A percentile compares a stretch with the other conserved stretches of the same genome.
Evolutionary conservation across 805 yeast genomes (phyloP).

Genomic region (Hanseniaspora mollemarum): DNA sequence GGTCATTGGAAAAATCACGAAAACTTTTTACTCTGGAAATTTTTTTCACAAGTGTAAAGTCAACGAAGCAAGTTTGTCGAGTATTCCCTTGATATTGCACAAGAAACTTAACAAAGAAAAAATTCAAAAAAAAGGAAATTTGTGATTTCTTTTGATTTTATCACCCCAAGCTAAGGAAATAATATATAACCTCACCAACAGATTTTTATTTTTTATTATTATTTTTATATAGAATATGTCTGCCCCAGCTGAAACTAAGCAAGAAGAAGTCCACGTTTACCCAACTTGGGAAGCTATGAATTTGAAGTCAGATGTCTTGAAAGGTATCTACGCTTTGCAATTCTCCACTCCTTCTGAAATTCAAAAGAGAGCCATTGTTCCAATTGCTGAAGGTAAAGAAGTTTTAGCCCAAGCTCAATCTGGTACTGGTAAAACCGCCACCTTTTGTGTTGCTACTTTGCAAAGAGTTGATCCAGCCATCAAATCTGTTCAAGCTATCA

Average conservation of each 20-base stretch:
- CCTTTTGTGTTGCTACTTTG: conserved; percentile 77
- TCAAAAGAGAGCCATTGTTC: conserved; percentile 94
- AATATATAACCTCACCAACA: not conserved
- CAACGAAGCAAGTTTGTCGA: too few relatives aligned
- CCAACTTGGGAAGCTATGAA: conserved; percentile 64
- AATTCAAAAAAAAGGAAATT: not conserved
- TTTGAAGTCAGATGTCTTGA: conserved; percentile 49
- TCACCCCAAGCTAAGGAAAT: not conserved
- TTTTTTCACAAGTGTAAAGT: too few relatives aligned
- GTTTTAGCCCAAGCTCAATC: conserved; percentile 98
- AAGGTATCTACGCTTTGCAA: conserved; percentile 77
- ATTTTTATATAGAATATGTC: conserved; percentile 24
- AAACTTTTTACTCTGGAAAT: too few relatives aligned
- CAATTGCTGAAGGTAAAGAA: conserved; percentile 87
- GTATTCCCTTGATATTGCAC: too few relatives aligned
- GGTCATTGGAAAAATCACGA: not conserved
- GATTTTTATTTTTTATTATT: not conserved
- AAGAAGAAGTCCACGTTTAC: conserved; percentile 69
- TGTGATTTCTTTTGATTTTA: too few relatives aligned
- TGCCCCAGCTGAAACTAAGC: conserved; percentile 78
- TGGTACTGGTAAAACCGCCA: conserved; percentile 98
- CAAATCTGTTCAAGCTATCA: conserved; percentile 79
- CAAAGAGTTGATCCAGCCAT: conserved; percentile 62
- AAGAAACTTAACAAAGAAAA: not conserved
- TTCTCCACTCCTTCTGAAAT: conserved; percentile 95